A percentile compares a stretch with the other conserved stretches of the same genome.
phyloP scores from a whole-genome alignment of 495 filamentous ascomycete species.

The Rostrohypoxylon terebratum region DNA sequence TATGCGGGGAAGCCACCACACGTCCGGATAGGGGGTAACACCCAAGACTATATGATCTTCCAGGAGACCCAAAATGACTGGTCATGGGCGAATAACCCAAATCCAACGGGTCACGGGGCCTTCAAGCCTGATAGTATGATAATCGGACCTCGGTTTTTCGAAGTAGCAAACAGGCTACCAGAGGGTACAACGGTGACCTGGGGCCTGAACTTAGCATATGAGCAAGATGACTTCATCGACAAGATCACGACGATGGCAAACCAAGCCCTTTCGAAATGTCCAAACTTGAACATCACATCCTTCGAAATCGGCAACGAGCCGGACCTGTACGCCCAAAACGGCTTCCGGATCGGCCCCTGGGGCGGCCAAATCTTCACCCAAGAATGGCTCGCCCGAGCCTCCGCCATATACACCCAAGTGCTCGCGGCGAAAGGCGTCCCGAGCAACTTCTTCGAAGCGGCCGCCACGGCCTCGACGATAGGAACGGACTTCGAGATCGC shows the following conservation, averaged over 20 bases:
- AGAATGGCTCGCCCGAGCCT: slow-evolving; percentile 50
- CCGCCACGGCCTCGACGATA: slow-evolving; percentile 53
- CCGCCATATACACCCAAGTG: slow-evolving; percentile 49
- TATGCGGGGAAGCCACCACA: slow-evolving; percentile 52
- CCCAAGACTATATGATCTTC: slow-evolving; percentile 55
- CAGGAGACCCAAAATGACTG: slow-evolving; percentile 40
- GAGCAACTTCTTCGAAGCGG: slow-evolving; percentile 54
- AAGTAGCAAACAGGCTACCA: slow-evolving; percentile 52
- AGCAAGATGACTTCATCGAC: slow-evolving; percentile 45
- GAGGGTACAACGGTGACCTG: slow-evolving; percentile 51
- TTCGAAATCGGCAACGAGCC: slow-evolving; percentile 60
- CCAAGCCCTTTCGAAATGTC: slow-evolving; percentile 44
- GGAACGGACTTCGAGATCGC: slow-evolving; percentile 53
- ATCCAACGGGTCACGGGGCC: slow-evolving; percentile 40
- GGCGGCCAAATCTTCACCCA: slow-evolving; percentile 49
- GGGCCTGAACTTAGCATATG: slow-evolving; percentile 54
- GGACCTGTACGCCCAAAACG: slow-evolving; percentile 53
- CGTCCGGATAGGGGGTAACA: slow-evolving; percentile 56
- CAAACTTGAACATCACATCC: slow-evolving; percentile 50
- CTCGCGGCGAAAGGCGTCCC: slow-evolving; percentile 48
- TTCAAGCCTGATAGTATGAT: slow-evolving; percentile 47
- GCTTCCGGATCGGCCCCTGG: slow-evolving; percentile 49
- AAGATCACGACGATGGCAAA: slow-evolving; percentile 48
- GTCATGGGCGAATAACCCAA: slow-evolving; percentile 36
- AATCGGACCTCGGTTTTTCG: slow-evolving; percentile 53